Conservation (phyloP, 805 yeast species). For the Grigorovia yakushimaensis region DNA sequence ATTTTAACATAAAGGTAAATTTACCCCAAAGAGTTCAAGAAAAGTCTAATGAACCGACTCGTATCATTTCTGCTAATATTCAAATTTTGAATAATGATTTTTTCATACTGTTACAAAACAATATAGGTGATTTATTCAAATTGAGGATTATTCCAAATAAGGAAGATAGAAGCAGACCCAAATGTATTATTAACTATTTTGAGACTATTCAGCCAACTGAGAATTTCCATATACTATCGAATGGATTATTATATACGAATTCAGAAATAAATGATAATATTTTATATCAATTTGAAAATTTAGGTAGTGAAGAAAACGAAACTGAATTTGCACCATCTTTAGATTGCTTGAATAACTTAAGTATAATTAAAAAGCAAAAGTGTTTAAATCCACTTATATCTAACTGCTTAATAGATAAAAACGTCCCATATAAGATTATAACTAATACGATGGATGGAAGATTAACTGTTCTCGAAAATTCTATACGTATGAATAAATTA, state of each 20-base stretch:
- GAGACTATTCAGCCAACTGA: conserved; percentile 61
- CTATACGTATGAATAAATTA: conserved; percentile 48
- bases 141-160: conserved; percentile 41
- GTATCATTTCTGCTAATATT: conserved; percentile 47
- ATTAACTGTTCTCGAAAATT: conserved; percentile 42
- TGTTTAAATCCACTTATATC: conserved; percentile 44
- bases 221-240: conserved; percentile 49
- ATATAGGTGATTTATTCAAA: conserved; percentile 68
- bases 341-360: conserved; percentile 43
- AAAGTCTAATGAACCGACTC: conserved; percentile 11
- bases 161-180: conserved; percentile 28
- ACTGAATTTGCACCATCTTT: conserved; percentile 20
- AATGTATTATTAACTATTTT: conserved; percentile 53
- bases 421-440: conserved; percentile 21
- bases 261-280: conserved; percentile 52
- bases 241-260: conserved; percentile 69
- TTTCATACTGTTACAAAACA: conserved; percentile 61
- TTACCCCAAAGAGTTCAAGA: conserved; percentile 41
- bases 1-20: conserved; percentile 33
- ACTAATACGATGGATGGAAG: conserved; percentile 24
- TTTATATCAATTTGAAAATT: conserved; percentile 67
- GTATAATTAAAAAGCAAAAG: conserved; percentile 41
- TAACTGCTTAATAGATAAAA: conserved; percentile 25
- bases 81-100: conserved; percentile 56
- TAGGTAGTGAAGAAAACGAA: conserved; percentile 42